Percentiles rank a stretch among this genome's conserved stretches.
These are phyloP conservation scores for Fusarium beomiforme DNA, from an alignment of 2,329 filamentous ascomycete genomes.

Conservation along the genomic window DNA sequence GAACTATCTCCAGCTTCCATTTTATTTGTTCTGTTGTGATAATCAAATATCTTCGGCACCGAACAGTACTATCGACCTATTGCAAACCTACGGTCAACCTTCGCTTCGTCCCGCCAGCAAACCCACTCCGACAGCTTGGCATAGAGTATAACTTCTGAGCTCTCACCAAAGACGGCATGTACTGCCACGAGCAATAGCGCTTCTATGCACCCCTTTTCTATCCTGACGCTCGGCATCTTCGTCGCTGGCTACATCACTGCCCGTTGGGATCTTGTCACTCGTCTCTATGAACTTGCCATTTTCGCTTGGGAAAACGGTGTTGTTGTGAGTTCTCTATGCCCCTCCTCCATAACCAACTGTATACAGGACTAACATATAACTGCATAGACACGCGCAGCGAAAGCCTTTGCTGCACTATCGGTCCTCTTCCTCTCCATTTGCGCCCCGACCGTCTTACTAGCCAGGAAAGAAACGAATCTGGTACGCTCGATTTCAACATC, in stretches of 20 bases:
- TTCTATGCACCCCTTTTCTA: conserved; percentile 97
- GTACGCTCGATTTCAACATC: conserved; percentile 61
- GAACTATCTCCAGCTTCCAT: background rate
- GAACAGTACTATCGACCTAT: background rate
- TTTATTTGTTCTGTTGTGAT: background rate
- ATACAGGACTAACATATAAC: conserved; percentile 1
- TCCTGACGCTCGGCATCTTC: conserved; percentile 96
- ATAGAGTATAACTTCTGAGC: conserved; percentile 25
- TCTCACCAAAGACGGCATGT: conserved; percentile 52
- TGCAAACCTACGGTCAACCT: conserved; percentile 5
- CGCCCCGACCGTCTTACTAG: conserved; percentile 85
- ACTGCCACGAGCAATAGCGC: conserved; percentile 54
- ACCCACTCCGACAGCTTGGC: conserved; percentile 39
- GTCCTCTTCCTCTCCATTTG: conserved; percentile 86
- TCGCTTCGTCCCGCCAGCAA: conserved; percentile 29
- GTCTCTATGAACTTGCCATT: conserved; percentile 94
- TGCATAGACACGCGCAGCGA: conserved; percentile 79
- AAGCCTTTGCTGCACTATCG: conserved; percentile 85
- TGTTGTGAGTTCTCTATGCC: conserved; percentile 69
- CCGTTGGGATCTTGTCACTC: conserved; percentile 97
- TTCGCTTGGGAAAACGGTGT: conserved; percentile 99
- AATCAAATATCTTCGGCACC: background rate
- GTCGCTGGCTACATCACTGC: conserved; percentile 99
- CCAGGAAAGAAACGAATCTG: conserved; percentile 79
- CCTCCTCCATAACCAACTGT: background rate